Base-by-base conservation (phyloP, 1,139 yeast genomes). In the Protomyces inundatus region DNA sequence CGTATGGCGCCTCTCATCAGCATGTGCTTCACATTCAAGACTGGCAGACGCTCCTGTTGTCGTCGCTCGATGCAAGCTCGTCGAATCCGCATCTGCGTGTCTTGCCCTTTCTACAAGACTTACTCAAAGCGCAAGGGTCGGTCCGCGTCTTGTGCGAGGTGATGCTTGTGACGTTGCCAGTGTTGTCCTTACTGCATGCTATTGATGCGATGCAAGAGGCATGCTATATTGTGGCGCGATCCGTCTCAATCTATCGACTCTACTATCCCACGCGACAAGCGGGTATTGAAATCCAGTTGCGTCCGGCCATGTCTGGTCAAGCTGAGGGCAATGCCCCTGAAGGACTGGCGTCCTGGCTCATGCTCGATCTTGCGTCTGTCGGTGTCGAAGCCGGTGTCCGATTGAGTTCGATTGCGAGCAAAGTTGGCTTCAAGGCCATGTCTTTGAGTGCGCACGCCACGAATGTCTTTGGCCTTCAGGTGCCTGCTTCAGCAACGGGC, bases 31-130 rank as follows among this genome's bases (percentile, higher is more conserved):
- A 46, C 7, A 35, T 55, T 10, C 53, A 55, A 12, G 53, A 55
- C 34, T 35, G 36, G 34, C 53, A 42, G 9, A 30, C 52, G 6
- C 35, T 55, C n/a, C 34, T 45, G 16, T 23, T 23, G 23, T 23
- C 53, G 34, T 14, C 45, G 30, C 45, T 33, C 45, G 5, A 46
- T 55, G 9, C 45, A 45, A 14, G 30, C 42, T 23, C 23, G 4
- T 16, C 56, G 12, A 58, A 58, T 35, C 62, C 62, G 7, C 56
- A 58, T 32, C 45, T 16, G 16, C 51, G 62, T 23, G 45, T 58
- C 10, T 39, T 32, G 32, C 52, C 34, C 16, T 16, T 32, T 14
- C 37, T 58, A 7, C 55, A 39, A 40, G 53, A 6, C 39, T 42
- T 10, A 34, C 50, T 6, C 37, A 36, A 4, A 23, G 33, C 7